These are phyloP conservation scores for Sugiyamaella boreocaroliniensis DNA, from an alignment of 805 yeast species.

Conservation along the genomic window DNA sequence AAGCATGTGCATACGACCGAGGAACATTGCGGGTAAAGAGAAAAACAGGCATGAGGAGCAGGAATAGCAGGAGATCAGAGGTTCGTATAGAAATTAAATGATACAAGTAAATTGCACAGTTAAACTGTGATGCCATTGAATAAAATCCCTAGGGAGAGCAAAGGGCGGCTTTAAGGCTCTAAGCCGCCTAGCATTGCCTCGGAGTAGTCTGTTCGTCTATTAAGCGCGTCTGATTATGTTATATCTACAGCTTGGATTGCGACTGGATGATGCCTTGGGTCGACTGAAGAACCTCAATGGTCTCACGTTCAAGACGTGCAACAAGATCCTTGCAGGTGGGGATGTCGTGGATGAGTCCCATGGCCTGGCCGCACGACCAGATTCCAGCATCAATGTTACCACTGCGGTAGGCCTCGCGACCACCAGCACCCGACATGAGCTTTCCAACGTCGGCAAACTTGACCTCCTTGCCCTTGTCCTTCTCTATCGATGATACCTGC, in stretches of 20 bases:
- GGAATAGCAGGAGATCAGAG: no score
- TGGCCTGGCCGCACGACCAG: slow-evolving; percentile 29
- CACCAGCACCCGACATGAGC: slow-evolving; percentile 28
- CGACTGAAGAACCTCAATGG: slow-evolving; percentile 17
- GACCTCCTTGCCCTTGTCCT: slow-evolving; percentile 17
- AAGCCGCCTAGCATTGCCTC: no score
- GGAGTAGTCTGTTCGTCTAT: no score
- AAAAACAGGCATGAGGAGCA: no score
- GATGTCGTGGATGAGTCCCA: slow-evolving; percentile 27
- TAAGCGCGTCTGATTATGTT: no score
- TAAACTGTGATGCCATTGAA: no score
- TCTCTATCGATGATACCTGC: slow-evolving; percentile 23
- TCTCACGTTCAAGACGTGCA: slow-evolving; percentile 23
- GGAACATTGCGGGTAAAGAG: no score
- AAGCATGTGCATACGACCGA: no score
- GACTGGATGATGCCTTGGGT: slow-evolving; percentile 1
- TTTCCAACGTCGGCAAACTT: slow-evolving; percentile 23
- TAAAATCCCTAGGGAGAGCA: no score
- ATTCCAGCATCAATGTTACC: slow-evolving; percentile 29
- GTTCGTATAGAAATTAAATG: no score
- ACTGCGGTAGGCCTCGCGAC: slow-evolving; percentile 24
- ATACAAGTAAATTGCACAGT: no score
- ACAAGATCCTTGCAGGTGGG: slow-evolving; percentile 29
- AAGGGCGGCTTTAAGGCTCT: no score
- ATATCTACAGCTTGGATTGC: background rate